phyloP scores from a whole-genome alignment of 2,329 filamentous ascomycete species.

The Cladophialophora immunda region DNA sequence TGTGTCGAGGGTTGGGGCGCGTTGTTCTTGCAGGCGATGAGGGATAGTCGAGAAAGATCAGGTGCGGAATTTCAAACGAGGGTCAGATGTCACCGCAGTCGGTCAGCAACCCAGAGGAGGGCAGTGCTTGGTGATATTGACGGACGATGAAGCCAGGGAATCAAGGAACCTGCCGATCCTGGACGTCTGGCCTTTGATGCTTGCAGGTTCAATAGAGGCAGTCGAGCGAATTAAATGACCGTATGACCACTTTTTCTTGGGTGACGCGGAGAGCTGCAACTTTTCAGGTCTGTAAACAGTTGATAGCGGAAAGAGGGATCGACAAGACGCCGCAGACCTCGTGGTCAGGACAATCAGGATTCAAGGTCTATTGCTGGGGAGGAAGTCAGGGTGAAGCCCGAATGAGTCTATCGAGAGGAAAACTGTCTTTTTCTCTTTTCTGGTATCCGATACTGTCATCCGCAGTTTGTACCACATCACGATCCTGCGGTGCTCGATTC shows the following conservation, averaged over 20 bases:
- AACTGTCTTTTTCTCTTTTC: not conserved
- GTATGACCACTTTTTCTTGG: slow-evolving; percentile 5
- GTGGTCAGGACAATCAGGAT: slow-evolving; percentile 3
- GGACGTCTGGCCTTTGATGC: not conserved
- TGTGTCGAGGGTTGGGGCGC: not conserved
- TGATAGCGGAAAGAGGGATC: slow-evolving; percentile 10
- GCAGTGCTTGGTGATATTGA: not conserved
- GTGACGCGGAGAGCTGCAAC: slow-evolving; percentile 1
- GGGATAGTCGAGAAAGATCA: not conserved
- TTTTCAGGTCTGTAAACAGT: slow-evolving; percentile 9
- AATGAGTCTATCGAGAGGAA: not conserved
- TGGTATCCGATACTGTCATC: not conserved
- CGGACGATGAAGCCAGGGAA: not conserved
- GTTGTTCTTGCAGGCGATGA: slow-evolving; percentile 2
- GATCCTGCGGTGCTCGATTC: not conserved
- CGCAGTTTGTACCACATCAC: slow-evolving; percentile 4
- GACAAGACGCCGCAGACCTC: slow-evolving; percentile 12
- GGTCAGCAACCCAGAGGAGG: not conserved
- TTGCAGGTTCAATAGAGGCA: not conserved
- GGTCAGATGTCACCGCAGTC: slow-evolving; percentile 6
- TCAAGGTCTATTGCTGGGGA: not conserved
- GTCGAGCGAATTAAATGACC: slow-evolving; percentile 1
- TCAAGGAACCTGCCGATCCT: not conserved
- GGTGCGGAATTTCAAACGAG: slow-evolving; percentile 6
- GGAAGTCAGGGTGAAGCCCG: not conserved